phyloP scores from a whole-genome alignment of 1,284 basidiomycete genomes.

The Thecaphora thlaspeos region DNA sequence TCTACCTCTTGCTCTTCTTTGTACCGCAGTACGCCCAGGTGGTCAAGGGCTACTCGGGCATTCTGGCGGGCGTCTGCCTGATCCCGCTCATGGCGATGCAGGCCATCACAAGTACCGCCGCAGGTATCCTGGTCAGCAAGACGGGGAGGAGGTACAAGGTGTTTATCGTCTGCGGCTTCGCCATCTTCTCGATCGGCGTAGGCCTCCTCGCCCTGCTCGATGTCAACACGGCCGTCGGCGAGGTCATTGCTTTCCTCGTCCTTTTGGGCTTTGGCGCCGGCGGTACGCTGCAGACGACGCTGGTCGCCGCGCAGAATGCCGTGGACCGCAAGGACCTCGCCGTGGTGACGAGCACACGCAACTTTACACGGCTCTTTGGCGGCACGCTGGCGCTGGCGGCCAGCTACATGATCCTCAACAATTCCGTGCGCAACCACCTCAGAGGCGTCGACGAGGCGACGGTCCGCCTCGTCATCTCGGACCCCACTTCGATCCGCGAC shows the following conservation, averaged over 20 bases:
- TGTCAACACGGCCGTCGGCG: constrained; percentile 62
- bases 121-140: constrained; percentile 62
- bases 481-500: constrained; percentile 22
- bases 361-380: constrained; percentile 69
- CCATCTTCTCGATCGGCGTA: constrained; percentile 52
- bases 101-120: constrained; percentile 8
- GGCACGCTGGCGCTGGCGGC: constrained; percentile 68
- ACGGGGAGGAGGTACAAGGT: constrained; percentile 67
- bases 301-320: constrained; percentile 70
- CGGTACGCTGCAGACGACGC: constrained; percentile 57
- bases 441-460: constrained; percentile 5
- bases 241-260: constrained; percentile 69
- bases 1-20: constrained; percentile 59
- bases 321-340: constrained; percentile 69
- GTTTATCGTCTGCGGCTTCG: constrained; percentile 69
- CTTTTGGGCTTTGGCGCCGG: constrained; percentile 71
- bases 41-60: constrained; percentile 67
- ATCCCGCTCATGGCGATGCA: constrained; percentile 69
- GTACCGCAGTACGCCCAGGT: constrained; percentile 76
- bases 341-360: constrained; percentile 70
- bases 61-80: constrained; percentile 67
- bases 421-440: constrained; percentile 18
- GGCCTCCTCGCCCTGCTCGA: constrained; percentile 69
- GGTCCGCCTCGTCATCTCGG: constrained; percentile 18
- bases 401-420: constrained; percentile 62